Evolutionary conservation across 2,329 filamentous ascomycete genomes (phyloP), one percentile per base, ranked within the genome.

Genomic region (Sodiomyces alkalinus): DNA sequence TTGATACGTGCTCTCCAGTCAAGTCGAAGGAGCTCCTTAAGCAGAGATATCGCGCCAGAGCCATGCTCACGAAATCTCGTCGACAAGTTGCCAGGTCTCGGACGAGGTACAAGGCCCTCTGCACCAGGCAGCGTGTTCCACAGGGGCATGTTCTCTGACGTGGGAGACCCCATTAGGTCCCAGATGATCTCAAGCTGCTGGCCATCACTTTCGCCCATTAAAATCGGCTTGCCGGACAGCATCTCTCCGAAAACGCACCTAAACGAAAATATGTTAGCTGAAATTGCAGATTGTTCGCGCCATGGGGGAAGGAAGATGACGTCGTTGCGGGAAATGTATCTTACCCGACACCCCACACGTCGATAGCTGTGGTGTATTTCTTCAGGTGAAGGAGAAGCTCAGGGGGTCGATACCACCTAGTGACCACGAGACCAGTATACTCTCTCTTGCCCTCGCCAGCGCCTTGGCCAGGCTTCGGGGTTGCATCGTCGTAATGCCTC

Each of bases 161-260:
- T 93, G 1, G 90, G 90, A 1, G 82, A 79, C 10, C 90, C 90
- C 39, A 93, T 80, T 21, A 98, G 65, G 38, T 86, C 81, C 55
- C 92, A 98, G 33, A 98, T 96, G 26, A 93, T 74, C 9, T 93
- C 80, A 9, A 92, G 74, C 52, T 98, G 90, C 45, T 94, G 78
- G 6, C 72, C 56, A 46, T 98, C 90, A 42, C 80, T 92, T 39
- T 82, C 83, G 9, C 90, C 90, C 6, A 85, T 72, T 23, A 98
- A 64, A 29, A 98, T 96, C 0, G 90, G 90, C 49, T 87, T 92
- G 20, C 83, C 77, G 42, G 83, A 74, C 39, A 94, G 78, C 87
- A 98, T 98, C 50, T 98, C 90, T 28, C 85, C 90, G 54, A 98
- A 94, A 3, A 98, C 85, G 47, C 90, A 98, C n/a, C 80, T 85